Conservation (phyloP, 148 eudicot genomes). For the Pouteria glomerata region DNA sequence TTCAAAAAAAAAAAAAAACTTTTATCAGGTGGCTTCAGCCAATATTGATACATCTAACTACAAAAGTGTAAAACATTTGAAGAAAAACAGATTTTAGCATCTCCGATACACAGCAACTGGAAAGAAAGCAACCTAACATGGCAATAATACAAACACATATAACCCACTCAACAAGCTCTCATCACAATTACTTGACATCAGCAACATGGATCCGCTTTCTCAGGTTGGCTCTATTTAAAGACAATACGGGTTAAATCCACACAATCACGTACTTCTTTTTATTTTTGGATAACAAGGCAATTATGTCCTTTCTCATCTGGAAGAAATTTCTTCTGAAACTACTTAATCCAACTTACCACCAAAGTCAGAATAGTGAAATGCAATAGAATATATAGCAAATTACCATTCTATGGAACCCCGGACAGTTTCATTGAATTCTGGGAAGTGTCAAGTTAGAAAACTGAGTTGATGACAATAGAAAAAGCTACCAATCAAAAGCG, state of each 20-base stretch:
- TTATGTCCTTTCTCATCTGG: not conserved
- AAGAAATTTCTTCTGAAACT: not conserved
- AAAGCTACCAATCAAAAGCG: not conserved
- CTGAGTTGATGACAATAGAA: not conserved
- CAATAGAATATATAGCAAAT: not conserved
- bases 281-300: not conserved
- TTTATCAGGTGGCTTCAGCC: not conserved
- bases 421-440: not conserved
- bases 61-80: not conserved
- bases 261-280: not conserved
- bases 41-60: not conserved
- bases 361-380: not conserved
- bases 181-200: not conserved
- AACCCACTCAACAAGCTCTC: not conserved
- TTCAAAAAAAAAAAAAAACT: too few species aligned
- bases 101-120: not conserved
- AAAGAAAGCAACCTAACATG: constrained; percentile 1
- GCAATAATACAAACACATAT: not conserved
- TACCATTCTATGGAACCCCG: not conserved
- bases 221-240: not conserved
- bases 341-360: not conserved
- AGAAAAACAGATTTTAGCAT: not conserved
- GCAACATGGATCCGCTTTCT: not conserved
- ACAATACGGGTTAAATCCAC: not conserved
- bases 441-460: not conserved